Conservation (phyloP, 2,329 filamentous ascomycete species). For the Xylariaceae sp. region DNA sequence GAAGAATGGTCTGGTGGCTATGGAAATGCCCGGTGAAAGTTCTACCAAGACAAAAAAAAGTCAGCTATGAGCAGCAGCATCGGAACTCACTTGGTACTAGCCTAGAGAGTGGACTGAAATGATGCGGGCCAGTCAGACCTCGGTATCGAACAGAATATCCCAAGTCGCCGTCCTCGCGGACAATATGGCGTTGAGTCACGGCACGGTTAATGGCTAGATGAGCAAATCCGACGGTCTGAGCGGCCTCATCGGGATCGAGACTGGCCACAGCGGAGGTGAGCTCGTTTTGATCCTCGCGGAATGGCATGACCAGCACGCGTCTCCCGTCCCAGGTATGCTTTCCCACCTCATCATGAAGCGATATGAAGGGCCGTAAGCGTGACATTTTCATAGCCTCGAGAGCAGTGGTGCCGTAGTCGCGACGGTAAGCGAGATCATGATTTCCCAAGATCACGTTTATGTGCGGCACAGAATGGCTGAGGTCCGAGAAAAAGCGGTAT, state of each 20-base stretch:
- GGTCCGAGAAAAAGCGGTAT: conserved; percentile 30
- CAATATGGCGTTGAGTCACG: conserved; percentile 29
- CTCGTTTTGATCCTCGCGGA: conserved; percentile 31
- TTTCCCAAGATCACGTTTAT: conserved; percentile 34
- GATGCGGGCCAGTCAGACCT: conserved; percentile 26
- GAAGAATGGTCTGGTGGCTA: conserved; percentile 31
- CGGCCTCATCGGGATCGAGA: conserved; percentile 22
- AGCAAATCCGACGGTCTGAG: conserved; percentile 29
- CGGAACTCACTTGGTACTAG: neutral
- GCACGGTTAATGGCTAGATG: conserved; percentile 33
- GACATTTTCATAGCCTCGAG: conserved; percentile 29
- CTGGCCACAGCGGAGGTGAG: conserved; percentile 25
- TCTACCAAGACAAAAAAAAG: conserved; percentile 8
- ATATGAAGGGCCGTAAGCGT: conserved; percentile 25
- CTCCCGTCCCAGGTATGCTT: conserved; percentile 29
- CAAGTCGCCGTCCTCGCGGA: conserved; percentile 14
- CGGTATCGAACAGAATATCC: conserved; percentile 22
- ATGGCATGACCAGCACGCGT: conserved; percentile 31
- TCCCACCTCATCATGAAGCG: conserved; percentile 25
- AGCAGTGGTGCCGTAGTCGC: conserved; percentile 30
- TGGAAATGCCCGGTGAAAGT: conserved; percentile 35
- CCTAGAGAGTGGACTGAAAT: conserved; percentile 28
- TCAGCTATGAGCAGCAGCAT: conserved; percentile 2
- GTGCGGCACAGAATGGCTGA: conserved; percentile 27
- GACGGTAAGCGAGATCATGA: conserved; percentile 32